phyloP scores from a whole-genome alignment of 202 grass and related monocot species.

The Dendrocalamus latiflorus region DNA sequence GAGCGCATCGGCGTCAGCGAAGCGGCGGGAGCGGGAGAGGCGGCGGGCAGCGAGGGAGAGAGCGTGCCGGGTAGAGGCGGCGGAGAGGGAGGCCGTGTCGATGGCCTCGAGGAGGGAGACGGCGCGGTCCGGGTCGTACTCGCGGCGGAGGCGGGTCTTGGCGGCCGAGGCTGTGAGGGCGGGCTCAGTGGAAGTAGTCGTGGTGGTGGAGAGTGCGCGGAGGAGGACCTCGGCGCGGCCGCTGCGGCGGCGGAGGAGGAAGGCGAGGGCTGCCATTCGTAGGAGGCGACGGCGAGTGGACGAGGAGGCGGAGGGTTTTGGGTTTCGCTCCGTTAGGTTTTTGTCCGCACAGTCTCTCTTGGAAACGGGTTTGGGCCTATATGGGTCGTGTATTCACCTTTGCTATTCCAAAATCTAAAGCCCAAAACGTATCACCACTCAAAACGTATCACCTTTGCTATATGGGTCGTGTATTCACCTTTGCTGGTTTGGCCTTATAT shows the following conservation, averaged over 20 bases:
- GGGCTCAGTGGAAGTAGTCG: background rate
- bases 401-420: background rate
- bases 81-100: constrained; percentile 32
- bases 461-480: too few species aligned
- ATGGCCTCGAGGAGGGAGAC: constrained; percentile 57
- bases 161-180: background rate
- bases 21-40: constrained; percentile 47
- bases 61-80: constrained; percentile 43
- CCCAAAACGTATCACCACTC: background rate
- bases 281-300: background rate
- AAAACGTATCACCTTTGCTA: too few species aligned
- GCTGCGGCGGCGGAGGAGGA: constrained; percentile 35
- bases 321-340: constrained; percentile 27
- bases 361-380: constrained; percentile 6
- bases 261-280: constrained; percentile 39
- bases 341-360: background rate
- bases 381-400: background rate
- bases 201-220: constrained; percentile 17
- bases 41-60: constrained; percentile 52
- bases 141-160: constrained; percentile 42
- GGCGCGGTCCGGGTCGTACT: too few species aligned
- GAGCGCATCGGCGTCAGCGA: constrained; percentile 43
- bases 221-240: constrained; percentile 3
- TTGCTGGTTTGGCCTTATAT: too few species aligned
- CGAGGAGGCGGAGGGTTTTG: background rate